Evolutionary conservation across 2,329 filamentous ascomycete species (phyloP), one percentile per base, ranked within the genome.

Genomic region (Exophiala sp.): DNA sequence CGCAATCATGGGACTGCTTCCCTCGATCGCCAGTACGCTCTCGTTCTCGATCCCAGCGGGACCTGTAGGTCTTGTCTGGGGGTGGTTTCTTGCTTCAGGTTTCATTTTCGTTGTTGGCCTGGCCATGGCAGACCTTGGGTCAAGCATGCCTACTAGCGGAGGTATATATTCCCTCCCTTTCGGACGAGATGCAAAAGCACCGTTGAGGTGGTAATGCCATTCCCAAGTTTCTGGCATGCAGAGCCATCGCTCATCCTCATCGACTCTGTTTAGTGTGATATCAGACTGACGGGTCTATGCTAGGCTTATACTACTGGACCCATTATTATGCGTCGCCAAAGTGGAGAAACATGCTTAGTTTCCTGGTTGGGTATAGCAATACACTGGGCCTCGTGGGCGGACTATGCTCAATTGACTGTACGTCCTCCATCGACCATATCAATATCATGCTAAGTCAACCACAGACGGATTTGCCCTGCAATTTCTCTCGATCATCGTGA

Each of bases 51-150:
- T 85, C 38, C 80, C 82, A 1, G 77, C 80, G 5, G 82, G 82
- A 0, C 81, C 81, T 1, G 80, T 76, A 2, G 82, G 81, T 3
- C 81, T 84, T 75, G 79, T 84, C 50, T 84, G 82, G 80, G 73
- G 75, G 21, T 84, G 81, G 81, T 78, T 84, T 55, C 65, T 78
- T n/a, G 80, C 81, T 9, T 79, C 76, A 50, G 71, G 69, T 20
- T 79, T 81, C 59, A 83, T 84, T 56, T 80, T 84, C 57, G 66
- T 82, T 32, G 80, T 85, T 47, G 80, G 80, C 2, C 69, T 84
- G 40, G 80, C 82, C 18, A 82, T 85, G 76, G 76, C 77, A 58
- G 67, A 73, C 55, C 48, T 70, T 10, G 67, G 65, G 7, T 77
- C 74, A 24, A 74, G 77, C 2, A 82, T 84, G 77, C 81, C 81